A percentile compares a stretch with the other conserved stretches of the same genome.
These are phyloP conservation scores for Agrocybe pediades DNA, from an alignment of 768 basidiomycete species.

Conservation along the genomic window DNA sequence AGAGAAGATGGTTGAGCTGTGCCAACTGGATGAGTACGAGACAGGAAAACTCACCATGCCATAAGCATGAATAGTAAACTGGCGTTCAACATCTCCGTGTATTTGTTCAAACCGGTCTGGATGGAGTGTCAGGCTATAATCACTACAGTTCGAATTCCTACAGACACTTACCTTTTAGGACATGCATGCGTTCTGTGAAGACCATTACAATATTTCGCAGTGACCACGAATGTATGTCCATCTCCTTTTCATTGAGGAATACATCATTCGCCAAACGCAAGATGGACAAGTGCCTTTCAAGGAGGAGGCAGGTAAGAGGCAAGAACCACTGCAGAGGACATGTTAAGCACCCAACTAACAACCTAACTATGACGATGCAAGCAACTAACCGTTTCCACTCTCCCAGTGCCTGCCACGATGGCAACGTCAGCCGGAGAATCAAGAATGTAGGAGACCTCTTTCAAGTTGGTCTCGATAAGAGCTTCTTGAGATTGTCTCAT, in stretches of 20 bases:
- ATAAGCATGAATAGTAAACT: conserved; percentile 15
- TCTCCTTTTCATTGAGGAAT: conserved; percentile 5
- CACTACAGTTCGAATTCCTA: background rate
- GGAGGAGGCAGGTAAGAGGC: conserved; percentile 19
- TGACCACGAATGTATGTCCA: conserved; percentile 1
- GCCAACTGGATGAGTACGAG: background rate
- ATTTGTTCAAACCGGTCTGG: conserved; percentile 6
- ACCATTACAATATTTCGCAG: conserved; percentile 9
- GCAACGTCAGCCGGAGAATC: conserved; percentile 17
- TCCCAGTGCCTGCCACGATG: conserved; percentile 1
- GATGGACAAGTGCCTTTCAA: conserved; percentile 17
- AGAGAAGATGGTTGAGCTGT: background rate
- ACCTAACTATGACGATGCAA: background rate
- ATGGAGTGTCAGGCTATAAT: background rate
- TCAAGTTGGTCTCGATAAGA: conserved; percentile 14
- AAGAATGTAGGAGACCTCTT: conserved; percentile 16
- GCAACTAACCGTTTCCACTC: background rate
- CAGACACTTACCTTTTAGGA: conserved; percentile 8
- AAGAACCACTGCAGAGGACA: conserved; percentile 16
- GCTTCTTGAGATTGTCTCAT: conserved; percentile 10
- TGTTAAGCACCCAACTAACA: background rate
- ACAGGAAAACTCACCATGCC: conserved; percentile 12
- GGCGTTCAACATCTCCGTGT: conserved; percentile 7
- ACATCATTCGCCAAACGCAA: background rate
- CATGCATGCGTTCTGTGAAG: conserved; percentile 8